These are phyloP conservation scores for Diplogelasinospora grovesii DNA, from an alignment of 495 filamentous ascomycete species.

Conservation along the genomic window DNA sequence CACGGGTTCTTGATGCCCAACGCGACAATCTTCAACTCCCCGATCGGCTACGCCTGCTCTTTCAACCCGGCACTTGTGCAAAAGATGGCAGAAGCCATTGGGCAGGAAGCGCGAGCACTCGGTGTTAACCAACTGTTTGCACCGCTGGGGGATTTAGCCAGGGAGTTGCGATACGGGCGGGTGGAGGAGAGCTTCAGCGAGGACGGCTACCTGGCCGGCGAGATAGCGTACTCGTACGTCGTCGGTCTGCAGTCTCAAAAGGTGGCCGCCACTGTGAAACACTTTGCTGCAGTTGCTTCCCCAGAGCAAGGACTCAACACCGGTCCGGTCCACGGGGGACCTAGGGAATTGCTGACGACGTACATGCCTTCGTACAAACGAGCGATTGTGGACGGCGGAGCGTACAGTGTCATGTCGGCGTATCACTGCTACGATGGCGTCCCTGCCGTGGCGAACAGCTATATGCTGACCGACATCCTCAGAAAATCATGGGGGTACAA, in stretches of 20 bases:
- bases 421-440: constrained; percentile 67
- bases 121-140: constrained; percentile 65
- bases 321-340: constrained; percentile 60
- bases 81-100: constrained; percentile 57
- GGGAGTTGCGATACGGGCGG: constrained; percentile 60
- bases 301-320: constrained; percentile 66
- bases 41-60: constrained; percentile 62
- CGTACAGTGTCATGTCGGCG: constrained; percentile 59
- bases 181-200: constrained; percentile 66
- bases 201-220: constrained; percentile 51
- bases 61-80: constrained; percentile 53
- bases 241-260: constrained; percentile 55
- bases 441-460: constrained; percentile 53
- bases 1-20: constrained; percentile 61
- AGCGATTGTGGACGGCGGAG: constrained; percentile 61
- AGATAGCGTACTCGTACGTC: constrained; percentile 54
- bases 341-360: constrained; percentile 60
- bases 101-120: constrained; percentile 52
- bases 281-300: constrained; percentile 57
- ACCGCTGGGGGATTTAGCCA: constrained; percentile 58
- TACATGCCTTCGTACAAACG: constrained; percentile 61
- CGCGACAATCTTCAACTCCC: constrained; percentile 70
- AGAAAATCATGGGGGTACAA: constrained; percentile 64
- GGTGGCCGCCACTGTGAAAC: constrained; percentile 64
- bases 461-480: constrained; percentile 58